Evolutionary conservation across 805 yeast species (phyloP), one percentile per base, ranked within the genome.

Genomic region (Ogataea minuta): DNA sequence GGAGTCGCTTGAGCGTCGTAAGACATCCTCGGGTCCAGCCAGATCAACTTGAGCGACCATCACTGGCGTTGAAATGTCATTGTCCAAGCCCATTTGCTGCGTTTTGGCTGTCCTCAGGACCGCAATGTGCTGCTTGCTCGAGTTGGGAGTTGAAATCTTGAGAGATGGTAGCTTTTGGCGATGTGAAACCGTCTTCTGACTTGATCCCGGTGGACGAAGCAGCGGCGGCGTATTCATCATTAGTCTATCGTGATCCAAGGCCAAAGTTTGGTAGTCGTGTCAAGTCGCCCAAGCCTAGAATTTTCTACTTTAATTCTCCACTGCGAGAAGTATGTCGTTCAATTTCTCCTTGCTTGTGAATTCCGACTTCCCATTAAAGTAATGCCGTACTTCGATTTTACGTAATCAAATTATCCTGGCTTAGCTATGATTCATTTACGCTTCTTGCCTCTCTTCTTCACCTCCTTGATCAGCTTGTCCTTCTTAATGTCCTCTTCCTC

Each of bases 391-490:
- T n/a, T n/a, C n/a, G 16, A 21, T 29, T 16, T 36, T 30, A 36
- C 23, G 40, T 36, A 36, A 30, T 7, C 23, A 8, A 17, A 4
- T 24, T 19, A 31, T 15, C 23, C 16, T 21, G 8, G 8, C 21
- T 9, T 24, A n/a, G 23, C 28, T 9, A n/a, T 16, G 14, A 11
- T 33, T 11, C 15, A 41, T 27, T 37, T 39, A 16, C 41, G 38
- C 31, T 44, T 48, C 12, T 45, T 32, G 11, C 35, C 20, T 27
- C 29, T 35, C 23, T 34, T 40, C 30, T 30, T 68, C 13, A 74
- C 68, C 50, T 69, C 70, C 57, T 79, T 80, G 54, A 82, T 78
- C 49, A 80, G 70, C 55, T 75, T 78, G 54, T 81, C 87, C 66
- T 77, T 80, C 49, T 73, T 71, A 13, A 72, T 53, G 46, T 77